Conservation (phyloP, 208 protist species). For the Acanthamoeba rhysodes region DNA sequence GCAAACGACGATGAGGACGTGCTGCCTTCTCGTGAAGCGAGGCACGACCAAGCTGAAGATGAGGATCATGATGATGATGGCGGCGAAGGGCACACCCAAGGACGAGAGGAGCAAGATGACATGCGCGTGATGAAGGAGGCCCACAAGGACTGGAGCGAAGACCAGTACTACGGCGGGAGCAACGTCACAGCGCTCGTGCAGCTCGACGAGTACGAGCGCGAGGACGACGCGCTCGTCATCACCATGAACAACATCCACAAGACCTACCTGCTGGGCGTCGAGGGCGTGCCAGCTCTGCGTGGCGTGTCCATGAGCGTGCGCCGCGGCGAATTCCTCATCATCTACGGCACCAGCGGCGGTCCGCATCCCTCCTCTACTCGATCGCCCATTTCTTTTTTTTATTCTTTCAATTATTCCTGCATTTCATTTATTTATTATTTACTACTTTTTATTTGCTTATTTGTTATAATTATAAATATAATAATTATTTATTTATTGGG, state of each 20-base stretch:
- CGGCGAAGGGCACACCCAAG: background rate
- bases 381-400: background rate
- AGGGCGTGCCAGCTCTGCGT: conserved; percentile 96
- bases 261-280: conserved; percentile 96
- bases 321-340: conserved; percentile 94
- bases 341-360: conserved; percentile 97
- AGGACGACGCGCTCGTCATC: conserved; percentile 48
- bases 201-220: conserved; percentile 61
- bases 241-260: conserved; percentile 97
- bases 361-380: too few relatives aligned
- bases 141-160: conserved; percentile 32
- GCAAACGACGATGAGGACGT: background rate
- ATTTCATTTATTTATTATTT: background rate
- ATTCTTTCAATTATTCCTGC: background rate
- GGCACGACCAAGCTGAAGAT: background rate
- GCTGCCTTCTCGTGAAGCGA: background rate
- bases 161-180: conserved; percentile 18
- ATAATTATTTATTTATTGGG: too few relatives aligned
- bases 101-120: conserved; percentile 37
- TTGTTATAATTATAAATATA: background rate
- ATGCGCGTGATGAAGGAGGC: conserved; percentile 46
- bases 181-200: conserved; percentile 45
- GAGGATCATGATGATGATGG: background rate
- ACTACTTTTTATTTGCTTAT: background rate
- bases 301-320: conserved; percentile 59